Base-by-base conservation (phyloP, 208 protist genomes). In the Trypanosoma rangeli region DNA sequence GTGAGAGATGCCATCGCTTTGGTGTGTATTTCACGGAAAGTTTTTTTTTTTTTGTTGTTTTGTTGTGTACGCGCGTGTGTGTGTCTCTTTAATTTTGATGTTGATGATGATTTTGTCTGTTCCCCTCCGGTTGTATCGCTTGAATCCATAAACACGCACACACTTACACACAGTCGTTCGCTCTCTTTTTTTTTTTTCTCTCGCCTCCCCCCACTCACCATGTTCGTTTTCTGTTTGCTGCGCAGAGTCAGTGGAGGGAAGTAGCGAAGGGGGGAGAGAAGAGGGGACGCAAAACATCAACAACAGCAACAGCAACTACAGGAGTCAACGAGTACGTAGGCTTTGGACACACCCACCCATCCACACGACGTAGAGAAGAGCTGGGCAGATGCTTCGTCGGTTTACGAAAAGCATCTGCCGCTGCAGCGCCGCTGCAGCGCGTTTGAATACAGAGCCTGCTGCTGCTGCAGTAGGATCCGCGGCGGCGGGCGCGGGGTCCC, bases 381-480 rank as follows among this genome's bases (percentile, higher is more conserved):
- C 13, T 31, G n/a, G 49, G 24, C 15, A 24, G 67, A 74, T 73
- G 70, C 50, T 70, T 64, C 59, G 69, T 46, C 49, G 81, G 73
- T 68, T 80, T 78, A 61, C 77, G 73, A 49, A 76, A 70, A 49
- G 54, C 77, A 33, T 66, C 68, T 62, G 61, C 28, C 35, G 39
- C 39, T 74, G 26, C 35, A 70, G 65, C 35, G 59, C 60, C 60
- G 78, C 57, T 13, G 57, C 78, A 22, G 50, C 61, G 26, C 73
- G 74, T 64, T 85, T 90, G 46, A 79, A 63, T 22, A 84, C 75
- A 15, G 66, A 72, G 18, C 42, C 89, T 33, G 60, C 83, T 18
- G 76, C 80, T 9, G 82, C 86, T 58, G 82, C 80, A 46, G 70
- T 78, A 10, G 79, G 74, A 12, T 78, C 84, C 22, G 73, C 83